phyloP scores from a whole-genome alignment of 2,329 filamentous ascomycete genomes.

The Hymenoscyphus repandus region DNA sequence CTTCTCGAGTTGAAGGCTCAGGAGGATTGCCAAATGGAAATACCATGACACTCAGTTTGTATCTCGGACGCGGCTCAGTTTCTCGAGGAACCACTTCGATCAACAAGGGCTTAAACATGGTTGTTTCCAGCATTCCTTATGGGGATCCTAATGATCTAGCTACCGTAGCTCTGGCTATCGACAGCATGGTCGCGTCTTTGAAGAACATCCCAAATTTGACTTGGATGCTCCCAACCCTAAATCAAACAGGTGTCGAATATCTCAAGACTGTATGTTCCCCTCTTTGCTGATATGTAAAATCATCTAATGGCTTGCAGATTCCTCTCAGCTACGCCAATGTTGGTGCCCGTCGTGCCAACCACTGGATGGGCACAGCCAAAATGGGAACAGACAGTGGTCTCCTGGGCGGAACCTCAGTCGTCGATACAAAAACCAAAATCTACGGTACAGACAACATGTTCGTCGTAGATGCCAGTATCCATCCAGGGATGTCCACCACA shows the following conservation, averaged over 20 bases:
- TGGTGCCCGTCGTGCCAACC: conserved; percentile 30
- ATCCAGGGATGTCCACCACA: conserved; percentile 62
- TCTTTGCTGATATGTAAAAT: conserved; percentile 9
- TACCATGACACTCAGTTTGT: conserved; percentile 45
- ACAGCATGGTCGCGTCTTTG: conserved; percentile 52
- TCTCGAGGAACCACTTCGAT: conserved; percentile 59
- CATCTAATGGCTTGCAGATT: conserved; percentile 13
- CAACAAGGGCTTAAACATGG: conserved; percentile 49
- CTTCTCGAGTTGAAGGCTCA: conserved; percentile 53
- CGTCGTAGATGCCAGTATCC: conserved; percentile 63
- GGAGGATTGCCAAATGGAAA: conserved; percentile 20
- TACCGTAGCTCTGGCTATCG: conserved; percentile 59
- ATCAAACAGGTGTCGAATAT: conserved; percentile 49
- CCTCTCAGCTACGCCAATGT: conserved; percentile 24
- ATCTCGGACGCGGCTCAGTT: conserved; percentile 59
- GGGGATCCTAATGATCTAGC: conserved; percentile 51
- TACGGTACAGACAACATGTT: conserved; percentile 65
- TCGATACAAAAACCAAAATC: conserved; percentile 58
- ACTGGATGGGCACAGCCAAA: conserved; percentile 52
- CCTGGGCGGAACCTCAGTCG: conserved; percentile 52
- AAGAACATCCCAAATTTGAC: conserved; percentile 48
- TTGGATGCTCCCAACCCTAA: conserved; percentile 49
- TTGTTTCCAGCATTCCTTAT: conserved; percentile 50
- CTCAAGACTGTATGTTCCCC: conserved; percentile 41
- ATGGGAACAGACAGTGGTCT: conserved; percentile 45